Conservation (phyloP, 1,139 yeast genomes). For the Saccharomyces pastorianus region DNA sequence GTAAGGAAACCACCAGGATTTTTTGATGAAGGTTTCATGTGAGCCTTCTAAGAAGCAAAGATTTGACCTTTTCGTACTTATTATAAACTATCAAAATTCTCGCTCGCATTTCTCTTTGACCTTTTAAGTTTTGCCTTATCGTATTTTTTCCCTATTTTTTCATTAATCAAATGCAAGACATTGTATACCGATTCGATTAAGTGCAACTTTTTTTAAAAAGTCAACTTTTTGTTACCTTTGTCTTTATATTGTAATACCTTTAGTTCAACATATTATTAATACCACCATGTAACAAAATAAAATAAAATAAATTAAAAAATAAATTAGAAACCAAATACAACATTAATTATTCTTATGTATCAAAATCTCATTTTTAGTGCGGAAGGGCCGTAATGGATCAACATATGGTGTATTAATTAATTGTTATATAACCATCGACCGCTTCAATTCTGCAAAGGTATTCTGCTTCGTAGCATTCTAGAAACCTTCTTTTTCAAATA, state of each 20-base stretch:
- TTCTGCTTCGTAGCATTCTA: neutral
- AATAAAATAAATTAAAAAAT: no score
- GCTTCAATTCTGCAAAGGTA: neutral
- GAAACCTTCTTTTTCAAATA: neutral
- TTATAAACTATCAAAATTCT: neutral
- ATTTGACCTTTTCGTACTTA: neutral
- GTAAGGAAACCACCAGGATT: neutral
- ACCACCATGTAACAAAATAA: no score
- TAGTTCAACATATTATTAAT: no score
- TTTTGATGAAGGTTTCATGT: neutral
- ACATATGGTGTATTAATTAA: no score
- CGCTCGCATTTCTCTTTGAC: neutral
- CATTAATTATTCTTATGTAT: neutral
- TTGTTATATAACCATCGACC: neutral
- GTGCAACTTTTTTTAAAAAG: no score
- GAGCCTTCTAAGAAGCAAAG: neutral
- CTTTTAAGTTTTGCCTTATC: neutral
- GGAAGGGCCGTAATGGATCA: no score
- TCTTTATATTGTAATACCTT: no score
- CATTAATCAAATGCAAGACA: no score
- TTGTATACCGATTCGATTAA: no score
- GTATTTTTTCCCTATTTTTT: no score
- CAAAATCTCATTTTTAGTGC: neutral
- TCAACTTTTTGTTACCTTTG: no score
- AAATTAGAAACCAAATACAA: no score